Evolutionary conservation across 441 rosid genomes (phyloP).

Genomic region (Syzygium syzygioides): DNA sequence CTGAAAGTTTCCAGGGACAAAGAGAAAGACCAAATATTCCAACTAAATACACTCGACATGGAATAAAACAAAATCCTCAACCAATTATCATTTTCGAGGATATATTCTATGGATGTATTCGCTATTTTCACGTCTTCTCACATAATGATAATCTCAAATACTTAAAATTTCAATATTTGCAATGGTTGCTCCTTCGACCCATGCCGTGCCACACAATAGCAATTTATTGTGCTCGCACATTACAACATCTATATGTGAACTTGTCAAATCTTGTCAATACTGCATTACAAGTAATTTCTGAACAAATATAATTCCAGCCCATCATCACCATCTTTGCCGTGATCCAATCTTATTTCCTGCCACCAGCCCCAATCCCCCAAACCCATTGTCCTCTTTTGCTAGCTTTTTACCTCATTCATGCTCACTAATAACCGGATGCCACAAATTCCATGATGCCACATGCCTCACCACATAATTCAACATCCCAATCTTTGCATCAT

Average conservation of each 20-base stretch:
- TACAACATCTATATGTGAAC: background rate
- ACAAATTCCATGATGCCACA: background rate
- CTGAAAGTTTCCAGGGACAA: background rate
- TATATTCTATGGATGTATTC: background rate
- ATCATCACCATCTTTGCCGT: background rate
- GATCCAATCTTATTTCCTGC: background rate
- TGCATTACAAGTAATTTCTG: background rate
- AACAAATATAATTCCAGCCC: background rate
- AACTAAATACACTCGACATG: background rate
- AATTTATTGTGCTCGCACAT: background rate
- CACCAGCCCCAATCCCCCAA: background rate
- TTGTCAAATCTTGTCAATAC: background rate
- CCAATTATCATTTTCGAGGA: background rate
- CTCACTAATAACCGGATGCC: background rate
- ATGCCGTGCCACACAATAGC: background rate
- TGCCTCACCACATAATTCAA: accelerated
- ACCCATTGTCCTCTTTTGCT: background rate
- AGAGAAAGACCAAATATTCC: background rate
- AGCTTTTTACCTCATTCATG: background rate
- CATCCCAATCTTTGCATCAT: background rate
- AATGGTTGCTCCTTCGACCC: background rate
- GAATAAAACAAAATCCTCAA: background rate
- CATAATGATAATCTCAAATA: background rate
- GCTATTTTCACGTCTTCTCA: background rate
- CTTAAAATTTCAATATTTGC: background rate